phyloP scores from a whole-genome alignment of 768 basidiomycete genomes.

The Suillus brevipes region DNA sequence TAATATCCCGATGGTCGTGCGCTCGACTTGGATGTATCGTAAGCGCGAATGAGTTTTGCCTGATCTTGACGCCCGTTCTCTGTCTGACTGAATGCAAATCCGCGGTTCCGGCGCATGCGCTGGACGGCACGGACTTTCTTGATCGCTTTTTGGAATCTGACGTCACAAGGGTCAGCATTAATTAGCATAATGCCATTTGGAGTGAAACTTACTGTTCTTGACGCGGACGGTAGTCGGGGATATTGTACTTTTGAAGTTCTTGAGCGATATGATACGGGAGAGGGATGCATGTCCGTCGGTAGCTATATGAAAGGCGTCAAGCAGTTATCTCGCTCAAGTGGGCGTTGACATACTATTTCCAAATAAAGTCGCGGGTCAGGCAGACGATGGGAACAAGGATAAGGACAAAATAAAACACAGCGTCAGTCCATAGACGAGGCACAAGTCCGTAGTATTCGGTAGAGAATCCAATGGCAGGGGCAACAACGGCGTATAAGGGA shows the following conservation, averaged over 20 bases:
- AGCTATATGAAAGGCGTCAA: slow-evolving; percentile 48
- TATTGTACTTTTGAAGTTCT: slow-evolving; percentile 98
- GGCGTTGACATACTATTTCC: slow-evolving; percentile 80
- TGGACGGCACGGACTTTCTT: slow-evolving; percentile 99
- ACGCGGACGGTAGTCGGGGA: slow-evolving; percentile 93
- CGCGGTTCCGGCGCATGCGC: slow-evolving; percentile 92
- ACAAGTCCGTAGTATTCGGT: slow-evolving; percentile 89
- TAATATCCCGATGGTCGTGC: slow-evolving; percentile 77
- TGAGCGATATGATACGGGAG: slow-evolving; percentile 97
- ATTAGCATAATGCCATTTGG: slow-evolving; percentile 1
- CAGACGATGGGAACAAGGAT: slow-evolving; percentile 83
- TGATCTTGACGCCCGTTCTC: slow-evolving; percentile 91
- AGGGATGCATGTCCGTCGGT: slow-evolving; percentile 86
- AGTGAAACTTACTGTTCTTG: slow-evolving; percentile 83
- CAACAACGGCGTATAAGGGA: slow-evolving; percentile 84
- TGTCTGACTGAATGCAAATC: slow-evolving; percentile 98
- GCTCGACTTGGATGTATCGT: slow-evolving; percentile 79
- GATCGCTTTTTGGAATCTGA: slow-evolving; percentile 97
- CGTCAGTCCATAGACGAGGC: slow-evolving; percentile 84
- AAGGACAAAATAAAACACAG: slow-evolving; percentile 88
- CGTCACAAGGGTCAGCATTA: slow-evolving; percentile 14
- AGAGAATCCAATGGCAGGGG: slow-evolving; percentile 87
- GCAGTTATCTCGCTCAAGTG: slow-evolving; percentile 5
- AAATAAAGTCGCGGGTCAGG: slow-evolving; percentile 84
- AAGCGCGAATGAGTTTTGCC: slow-evolving; percentile 78